Conservation (phyloP, 2,329 filamentous ascomycete genomes). For the Plectosphaerella sp. region DNA sequence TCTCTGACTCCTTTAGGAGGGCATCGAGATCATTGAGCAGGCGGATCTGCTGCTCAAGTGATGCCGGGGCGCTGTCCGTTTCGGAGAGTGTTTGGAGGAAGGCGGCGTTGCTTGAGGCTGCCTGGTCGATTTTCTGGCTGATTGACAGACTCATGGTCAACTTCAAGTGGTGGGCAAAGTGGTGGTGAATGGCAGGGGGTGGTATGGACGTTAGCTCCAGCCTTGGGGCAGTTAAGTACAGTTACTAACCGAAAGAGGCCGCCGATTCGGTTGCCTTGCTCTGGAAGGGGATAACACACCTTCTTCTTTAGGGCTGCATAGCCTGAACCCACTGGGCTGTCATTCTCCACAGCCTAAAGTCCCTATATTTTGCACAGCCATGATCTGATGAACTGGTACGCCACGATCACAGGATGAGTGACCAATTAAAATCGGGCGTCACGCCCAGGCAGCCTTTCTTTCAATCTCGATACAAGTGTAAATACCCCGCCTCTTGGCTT, state of each 20-base stretch:
- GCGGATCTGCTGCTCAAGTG: constrained; percentile 37
- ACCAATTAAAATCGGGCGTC: too few species aligned
- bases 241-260: background rate
- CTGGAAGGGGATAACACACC: background rate
- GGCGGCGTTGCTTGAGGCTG: constrained; percentile 33
- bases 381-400: too few species aligned
- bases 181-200: background rate
- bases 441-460: too few species aligned
- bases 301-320: background rate
- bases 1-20: constrained; percentile 29
- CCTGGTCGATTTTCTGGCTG: constrained; percentile 8
- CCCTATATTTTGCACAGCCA: too few species aligned
- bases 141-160: background rate
- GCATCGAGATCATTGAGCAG: constrained; percentile 40
- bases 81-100: constrained; percentile 41
- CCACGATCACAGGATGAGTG: too few species aligned
- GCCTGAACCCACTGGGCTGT: too few species aligned
- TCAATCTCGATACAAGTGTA: too few species aligned
- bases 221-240: background rate
- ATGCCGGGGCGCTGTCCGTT: constrained; percentile 43
- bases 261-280: background rate
- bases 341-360: too few species aligned
- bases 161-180: too few species aligned
- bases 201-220: background rate
- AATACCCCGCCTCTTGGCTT: too few species aligned